These are phyloP conservation scores for Gossypium aridum DNA, from an alignment of 441 rosid species.

Conservation along the genomic window DNA sequence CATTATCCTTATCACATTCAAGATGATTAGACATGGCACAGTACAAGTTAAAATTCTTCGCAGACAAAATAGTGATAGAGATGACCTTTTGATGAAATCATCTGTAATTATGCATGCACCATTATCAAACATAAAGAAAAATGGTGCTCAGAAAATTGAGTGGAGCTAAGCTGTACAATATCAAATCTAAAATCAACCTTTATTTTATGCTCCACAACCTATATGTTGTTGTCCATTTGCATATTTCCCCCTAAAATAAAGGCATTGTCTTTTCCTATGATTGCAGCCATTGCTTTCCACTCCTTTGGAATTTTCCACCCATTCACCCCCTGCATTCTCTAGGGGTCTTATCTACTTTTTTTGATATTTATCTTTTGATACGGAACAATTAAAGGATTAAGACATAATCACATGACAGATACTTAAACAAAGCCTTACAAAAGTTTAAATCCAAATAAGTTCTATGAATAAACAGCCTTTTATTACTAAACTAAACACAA, in stretches of 20 bases:
- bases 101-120: background rate
- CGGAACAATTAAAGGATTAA: too few species aligned
- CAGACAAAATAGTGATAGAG: too few species aligned
- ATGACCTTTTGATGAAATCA: background rate
- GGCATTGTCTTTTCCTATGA: background rate
- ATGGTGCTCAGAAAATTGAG: background rate
- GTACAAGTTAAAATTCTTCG: too few species aligned
- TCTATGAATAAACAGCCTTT: too few species aligned
- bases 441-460: too few species aligned
- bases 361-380: too few species aligned
- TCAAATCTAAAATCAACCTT: background rate
- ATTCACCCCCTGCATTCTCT: background rate
- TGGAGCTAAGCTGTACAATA: background rate
- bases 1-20: too few species aligned
- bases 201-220: background rate
- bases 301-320: background rate
- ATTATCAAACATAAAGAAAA: background rate
- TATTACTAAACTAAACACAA: too few species aligned
- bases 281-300: background rate
- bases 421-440: too few species aligned
- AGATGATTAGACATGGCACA: too few species aligned
- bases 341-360: background rate
- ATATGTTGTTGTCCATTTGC: background rate
- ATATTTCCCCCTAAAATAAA: background rate
- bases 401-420: too few species aligned